Conservation (phyloP, 2,329 filamentous ascomycete genomes). For the Aspergillus sp. region DNA sequence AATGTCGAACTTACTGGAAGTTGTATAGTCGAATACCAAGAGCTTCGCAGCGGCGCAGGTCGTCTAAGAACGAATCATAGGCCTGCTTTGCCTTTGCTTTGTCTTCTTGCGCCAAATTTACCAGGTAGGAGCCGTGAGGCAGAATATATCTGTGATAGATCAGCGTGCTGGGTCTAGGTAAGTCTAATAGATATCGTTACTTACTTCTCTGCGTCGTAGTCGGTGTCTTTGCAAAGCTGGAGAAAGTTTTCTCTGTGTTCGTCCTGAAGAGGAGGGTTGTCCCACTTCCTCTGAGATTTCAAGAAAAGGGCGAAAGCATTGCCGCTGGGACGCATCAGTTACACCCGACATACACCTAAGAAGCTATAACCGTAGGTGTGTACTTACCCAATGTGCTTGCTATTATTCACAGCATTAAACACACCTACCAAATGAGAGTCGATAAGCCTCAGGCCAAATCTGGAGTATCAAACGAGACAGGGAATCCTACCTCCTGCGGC, state of each 20-base stretch:
- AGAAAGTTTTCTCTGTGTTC: constrained; percentile 70
- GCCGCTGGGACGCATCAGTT: constrained; percentile 51
- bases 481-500: constrained; percentile 70
- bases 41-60: constrained; percentile 78
- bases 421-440: constrained; percentile 60
- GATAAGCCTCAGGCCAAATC: constrained; percentile 11
- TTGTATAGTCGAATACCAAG: constrained; percentile 94
- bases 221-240: constrained; percentile 64
- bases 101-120: constrained; percentile 89
- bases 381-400: constrained; percentile 67
- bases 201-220: constrained; percentile 66
- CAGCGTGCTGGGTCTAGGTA: not conserved
- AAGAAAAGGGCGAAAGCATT: constrained; percentile 95
- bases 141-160: constrained; percentile 63
- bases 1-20: constrained; percentile 64
- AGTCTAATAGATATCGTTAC: not conserved
- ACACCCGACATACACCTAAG: not conserved
- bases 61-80: constrained; percentile 82
- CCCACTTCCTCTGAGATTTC: constrained; percentile 96
- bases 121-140: constrained; percentile 92
- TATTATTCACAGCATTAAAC: constrained; percentile 81
- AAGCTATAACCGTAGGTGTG: too few relatives aligned
- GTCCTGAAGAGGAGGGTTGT: constrained; percentile 71
- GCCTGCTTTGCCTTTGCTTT: constrained; percentile 78
- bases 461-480: not conserved